Conservation (phyloP, 2,329 filamentous ascomycete genomes). For the Pseudocercospora ulei region DNA sequence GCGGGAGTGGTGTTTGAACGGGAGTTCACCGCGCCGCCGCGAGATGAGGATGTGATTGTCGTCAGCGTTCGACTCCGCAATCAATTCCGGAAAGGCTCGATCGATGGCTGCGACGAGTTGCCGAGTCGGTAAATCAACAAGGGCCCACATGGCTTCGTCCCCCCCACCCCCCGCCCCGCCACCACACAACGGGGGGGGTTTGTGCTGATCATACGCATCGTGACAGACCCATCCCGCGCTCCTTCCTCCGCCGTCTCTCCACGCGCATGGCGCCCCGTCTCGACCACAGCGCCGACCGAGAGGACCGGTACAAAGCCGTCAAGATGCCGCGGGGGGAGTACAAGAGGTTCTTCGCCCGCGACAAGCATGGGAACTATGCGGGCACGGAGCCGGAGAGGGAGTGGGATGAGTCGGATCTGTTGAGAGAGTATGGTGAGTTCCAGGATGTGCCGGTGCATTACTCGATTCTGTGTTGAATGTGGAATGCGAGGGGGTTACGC, state of each 20-base stretch:
- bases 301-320: slow-evolving; percentile 26
- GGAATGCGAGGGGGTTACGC: too few relatives aligned
- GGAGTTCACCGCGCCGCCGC: slow-evolving; percentile 11
- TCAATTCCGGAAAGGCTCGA: slow-evolving; percentile 16
- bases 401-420: slow-evolving; percentile 26
- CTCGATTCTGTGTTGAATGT: slow-evolving; percentile 18
- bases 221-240: slow-evolving; percentile 23
- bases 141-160: background rate
- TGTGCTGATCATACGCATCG: background rate
- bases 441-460: slow-evolving; percentile 23
- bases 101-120: slow-evolving; percentile 19
- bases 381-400: slow-evolving; percentile 29
- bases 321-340: slow-evolving; percentile 32
- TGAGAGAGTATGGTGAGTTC: slow-evolving; percentile 23
- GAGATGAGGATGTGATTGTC: slow-evolving; percentile 29
- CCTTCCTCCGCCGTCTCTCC: slow-evolving; percentile 26
- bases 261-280: slow-evolving; percentile 21
- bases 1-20: slow-evolving; percentile 23
- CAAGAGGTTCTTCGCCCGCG: slow-evolving; percentile 24
- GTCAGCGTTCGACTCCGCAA: slow-evolving; percentile 24
- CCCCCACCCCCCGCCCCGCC: slow-evolving; percentile 2
- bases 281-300: slow-evolving; percentile 18
- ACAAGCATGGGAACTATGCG: slow-evolving; percentile 26
- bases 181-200: too few relatives aligned
- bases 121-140: slow-evolving; percentile 17